Conservation (phyloP, 345 rosid species). For the Acer campestre region DNA sequence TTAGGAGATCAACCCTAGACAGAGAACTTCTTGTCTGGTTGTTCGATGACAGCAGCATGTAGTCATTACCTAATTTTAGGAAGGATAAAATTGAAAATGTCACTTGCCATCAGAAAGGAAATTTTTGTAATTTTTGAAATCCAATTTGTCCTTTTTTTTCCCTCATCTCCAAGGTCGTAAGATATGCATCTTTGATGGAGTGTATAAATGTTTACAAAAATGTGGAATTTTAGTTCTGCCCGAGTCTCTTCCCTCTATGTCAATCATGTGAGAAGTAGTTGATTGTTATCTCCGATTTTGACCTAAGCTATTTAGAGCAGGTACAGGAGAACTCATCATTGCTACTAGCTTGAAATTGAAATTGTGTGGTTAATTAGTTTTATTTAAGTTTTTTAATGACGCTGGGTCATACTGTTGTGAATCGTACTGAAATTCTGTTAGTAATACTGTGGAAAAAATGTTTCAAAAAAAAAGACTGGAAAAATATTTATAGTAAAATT, state of each 20-base stretch:
- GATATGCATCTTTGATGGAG: neutral
- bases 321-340: neutral
- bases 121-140: neutral
- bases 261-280: neutral
- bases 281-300: neutral
- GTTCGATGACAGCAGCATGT: slow-evolving; percentile 18
- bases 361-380: neutral
- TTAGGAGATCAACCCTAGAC: slow-evolving; percentile 12
- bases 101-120: slow-evolving; percentile 17
- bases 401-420: neutral
- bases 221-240: neutral
- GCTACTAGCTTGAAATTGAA: neutral
- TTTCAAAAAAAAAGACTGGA: too few relatives aligned
- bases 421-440: neutral
- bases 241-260: neutral
- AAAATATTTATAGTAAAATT: too few relatives aligned
- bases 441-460: neutral
- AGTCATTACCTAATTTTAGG: slow-evolving; percentile 10
- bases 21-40: slow-evolving; percentile 14
- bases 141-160: neutral
- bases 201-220: neutral
- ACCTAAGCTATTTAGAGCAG: neutral
- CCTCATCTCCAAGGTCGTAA: neutral
- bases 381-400: neutral
- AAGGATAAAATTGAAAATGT: slow-evolving; percentile 25